Evolutionary conservation across 2,329 filamentous ascomycete genomes (phyloP).

Genomic region (Diaporthe humulicola): DNA sequence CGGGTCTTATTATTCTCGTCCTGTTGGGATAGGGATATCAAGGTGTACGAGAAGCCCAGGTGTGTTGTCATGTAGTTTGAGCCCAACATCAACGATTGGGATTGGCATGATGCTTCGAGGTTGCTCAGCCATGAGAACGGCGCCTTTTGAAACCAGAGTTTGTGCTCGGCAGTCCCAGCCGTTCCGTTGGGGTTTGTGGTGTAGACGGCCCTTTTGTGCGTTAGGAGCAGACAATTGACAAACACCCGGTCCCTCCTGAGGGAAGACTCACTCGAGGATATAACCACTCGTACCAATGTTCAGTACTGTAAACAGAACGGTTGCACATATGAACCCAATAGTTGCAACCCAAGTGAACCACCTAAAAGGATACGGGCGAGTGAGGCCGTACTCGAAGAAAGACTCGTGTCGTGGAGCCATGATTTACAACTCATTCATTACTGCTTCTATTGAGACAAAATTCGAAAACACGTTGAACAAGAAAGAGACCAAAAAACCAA

Average conservation of each 20-base stretch:
- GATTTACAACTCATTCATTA: neutral
- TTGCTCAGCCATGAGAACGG: conserved; percentile 1
- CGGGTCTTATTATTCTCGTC: neutral
- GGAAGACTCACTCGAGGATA: neutral
- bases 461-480: neutral
- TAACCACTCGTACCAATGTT: neutral
- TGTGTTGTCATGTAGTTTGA: conserved; percentile 3
- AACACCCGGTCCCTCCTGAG: too few relatives aligned
- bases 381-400: neutral
- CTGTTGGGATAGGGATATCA: neutral
- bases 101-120: conserved; percentile 2
- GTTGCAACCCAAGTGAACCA: conserved; percentile 6
- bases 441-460: neutral
- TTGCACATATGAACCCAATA: neutral
- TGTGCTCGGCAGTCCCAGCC: neutral
- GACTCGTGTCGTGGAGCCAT: conserved; percentile 8
- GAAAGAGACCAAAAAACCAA: neutral
- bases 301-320: neutral
- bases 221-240: neutral
- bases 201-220: neutral
- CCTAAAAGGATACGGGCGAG: neutral
- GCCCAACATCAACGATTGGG: neutral
- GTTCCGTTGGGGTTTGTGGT: neutral
- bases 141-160: conserved; percentile 10
- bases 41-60: neutral